Base-by-base conservation (phyloP, 2,329 filamentous ascomycete species). In the Talaromyces sp. region DNA sequence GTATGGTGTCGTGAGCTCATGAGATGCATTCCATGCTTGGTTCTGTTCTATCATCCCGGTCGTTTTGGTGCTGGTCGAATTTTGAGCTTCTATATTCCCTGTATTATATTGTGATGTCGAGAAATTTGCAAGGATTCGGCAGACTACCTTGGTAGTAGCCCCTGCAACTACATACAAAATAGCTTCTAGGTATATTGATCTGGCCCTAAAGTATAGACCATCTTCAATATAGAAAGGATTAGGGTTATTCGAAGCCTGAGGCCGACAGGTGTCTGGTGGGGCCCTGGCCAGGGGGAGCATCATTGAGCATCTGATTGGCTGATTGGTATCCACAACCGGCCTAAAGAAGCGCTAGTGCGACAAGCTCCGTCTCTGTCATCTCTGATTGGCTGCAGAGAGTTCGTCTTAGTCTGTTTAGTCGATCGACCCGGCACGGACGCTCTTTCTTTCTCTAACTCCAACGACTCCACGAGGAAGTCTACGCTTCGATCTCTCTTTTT, bases 1-100 rank as follows among this genome's bases (percentile, higher is more conserved):
- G 71, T 81, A 77, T 67, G 79, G 71, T 0, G 76, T 75, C 46
- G 73, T 80, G 25, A 41, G 33, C 13, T 25, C 48, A 31, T 52
- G 39, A 28, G 21, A 19, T 31, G 13, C 13, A 31, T n/a, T 39
- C 8, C 5, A 17, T 22, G 19, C 21, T 11, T 13, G 4, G 6
- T 41, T 41, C 17, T 8, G n/a, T 41, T 9, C 39, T 41, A 3
- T 35, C 10, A 11, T 11, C 10, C 25, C 25, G 7, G 25, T 28
- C 25, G 3, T 28, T 28, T 7, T 28, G 25, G 25, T n/a, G 25
- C 25, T 28, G 7, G 11, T 6, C 8, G 33, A 35, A 8, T 35
- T 11, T 8, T 13, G 33, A 35, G 33, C 33, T 2, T 35, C 11
- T 8, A 3, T 35, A 13, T 35, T n/a, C n/a, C 11, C 10, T 35